Base-by-base conservation (phyloP, 345 rosid genomes). In the Citrus maxima region DNA sequence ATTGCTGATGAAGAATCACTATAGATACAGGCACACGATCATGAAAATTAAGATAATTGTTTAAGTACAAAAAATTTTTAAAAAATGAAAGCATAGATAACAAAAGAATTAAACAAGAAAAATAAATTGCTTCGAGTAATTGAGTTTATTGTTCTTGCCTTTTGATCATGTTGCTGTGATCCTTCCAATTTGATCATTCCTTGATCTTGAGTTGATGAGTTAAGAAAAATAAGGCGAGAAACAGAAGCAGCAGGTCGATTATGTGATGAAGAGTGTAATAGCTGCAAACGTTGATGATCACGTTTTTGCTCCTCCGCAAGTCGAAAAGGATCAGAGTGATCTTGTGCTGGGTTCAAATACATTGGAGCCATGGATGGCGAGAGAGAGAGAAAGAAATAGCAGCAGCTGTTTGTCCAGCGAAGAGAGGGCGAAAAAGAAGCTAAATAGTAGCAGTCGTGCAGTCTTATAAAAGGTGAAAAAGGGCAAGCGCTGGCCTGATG, bases 251-350 rank as follows among this genome's bases (percentile, higher is more conserved):
- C 1, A 61, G 87, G 28, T 37, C 76, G 64, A 27, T 66, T 80
- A 67, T 84, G 75, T 25, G 51, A 42, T 10, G 84, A 83, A 59
- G 88, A 75, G 22, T 85, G 62, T 18, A 81, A 75, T n/a, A 85
- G 81, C 27, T 82, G 80, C 70, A 76, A 80, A 62, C 71, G 74
- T n/a, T 76, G 86, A 24, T 87, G 85, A 70, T 80, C 81, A 42
- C 14, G 14, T 27, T 77, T 80, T n/a, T 70, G 54, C 34, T 74
- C 84, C 59, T 34, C 16, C 16, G 51, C 77, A 49, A 74, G 65
- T 61, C 83, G 87, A 61, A 80, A 81, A 34, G 86, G 61, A 61
- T 80, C 56, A 13, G 83, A 51, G 22, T 51, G 51, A 3, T 42
- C 56, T 0, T 51, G 65, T 19, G 76, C 34, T 51, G 82, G 72